These are phyloP conservation scores for Scedosporium dehoogii DNA, from an alignment of 2,329 filamentous ascomycete genomes.

Conservation along the genomic window DNA sequence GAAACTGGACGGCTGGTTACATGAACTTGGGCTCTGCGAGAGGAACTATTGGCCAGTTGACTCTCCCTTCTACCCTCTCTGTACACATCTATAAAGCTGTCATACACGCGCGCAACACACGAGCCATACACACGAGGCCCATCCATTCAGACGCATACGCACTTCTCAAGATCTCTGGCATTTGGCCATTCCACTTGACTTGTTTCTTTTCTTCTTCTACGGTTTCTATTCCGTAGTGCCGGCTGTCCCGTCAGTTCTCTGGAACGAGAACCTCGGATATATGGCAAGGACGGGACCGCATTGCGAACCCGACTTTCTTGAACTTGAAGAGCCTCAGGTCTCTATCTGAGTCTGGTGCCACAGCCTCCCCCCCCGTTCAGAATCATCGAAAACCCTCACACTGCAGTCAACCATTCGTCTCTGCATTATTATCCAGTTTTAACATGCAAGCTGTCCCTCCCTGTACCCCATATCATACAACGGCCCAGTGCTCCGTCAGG, in stretches of 20 bases:
- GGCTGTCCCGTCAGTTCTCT: not conserved
- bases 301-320: not conserved
- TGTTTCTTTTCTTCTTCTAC: not conserved
- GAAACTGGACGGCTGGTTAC: not conserved
- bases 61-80: not conserved
- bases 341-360: not conserved
- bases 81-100: not conserved
- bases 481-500: not conserved
- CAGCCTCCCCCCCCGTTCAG: not conserved
- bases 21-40: not conserved
- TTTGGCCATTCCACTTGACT: not conserved
- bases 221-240: not conserved
- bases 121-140: too few relatives aligned
- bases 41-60: not conserved
- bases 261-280: not conserved
- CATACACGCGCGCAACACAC: not conserved
- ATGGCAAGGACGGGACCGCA: not conserved
- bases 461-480: not conserved
- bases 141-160: not conserved
- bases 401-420: not conserved
- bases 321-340: not conserved
- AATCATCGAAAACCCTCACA: not conserved
- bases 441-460: not conserved
- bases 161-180: not conserved
- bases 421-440: not conserved